A percentile compares a stretch with the other conserved stretches of the same genome.
Conservation (phyloP, 495 filamentous ascomycete genomes). For the Aspergillus coremiiformis region DNA sequence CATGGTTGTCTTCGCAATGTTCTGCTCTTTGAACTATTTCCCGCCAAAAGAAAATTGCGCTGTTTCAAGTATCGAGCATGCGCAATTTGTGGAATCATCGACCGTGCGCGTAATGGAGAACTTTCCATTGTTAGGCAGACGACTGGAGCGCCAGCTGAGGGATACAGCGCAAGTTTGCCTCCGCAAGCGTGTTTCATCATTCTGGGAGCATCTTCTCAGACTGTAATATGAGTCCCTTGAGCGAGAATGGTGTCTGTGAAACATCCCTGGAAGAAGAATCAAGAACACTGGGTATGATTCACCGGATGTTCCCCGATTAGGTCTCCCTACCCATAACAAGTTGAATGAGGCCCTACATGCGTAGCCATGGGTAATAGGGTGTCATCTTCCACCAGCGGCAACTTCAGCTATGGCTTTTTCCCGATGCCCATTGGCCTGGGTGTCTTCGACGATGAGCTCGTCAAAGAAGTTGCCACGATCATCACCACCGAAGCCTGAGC, state of each 20-base stretch:
- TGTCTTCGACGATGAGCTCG: slow-evolving; percentile 48
- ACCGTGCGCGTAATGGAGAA: too few species aligned
- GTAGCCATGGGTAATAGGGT: slow-evolving; percentile 43
- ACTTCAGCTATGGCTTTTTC: slow-evolving; percentile 48
- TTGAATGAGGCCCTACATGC: slow-evolving; percentile 44
- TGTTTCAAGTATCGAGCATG: too few species aligned
- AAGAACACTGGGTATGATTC: slow-evolving; percentile 41
- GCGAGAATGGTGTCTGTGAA: slow-evolving; percentile 28
- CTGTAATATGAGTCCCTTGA: slow-evolving; percentile 6
- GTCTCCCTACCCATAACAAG: slow-evolving; percentile 44
- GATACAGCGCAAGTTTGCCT: too few species aligned
- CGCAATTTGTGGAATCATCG: too few species aligned
- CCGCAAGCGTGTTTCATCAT: too few species aligned
- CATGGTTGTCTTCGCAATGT: neutral
- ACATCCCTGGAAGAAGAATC: slow-evolving; percentile 39
- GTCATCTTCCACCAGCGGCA: slow-evolving; percentile 34
- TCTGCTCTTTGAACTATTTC: neutral
- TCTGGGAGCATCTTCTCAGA: slow-evolving; percentile 1
- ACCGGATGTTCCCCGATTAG: slow-evolving; percentile 44
- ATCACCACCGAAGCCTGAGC: slow-evolving; percentile 52
- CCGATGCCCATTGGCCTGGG: slow-evolving; percentile 48
- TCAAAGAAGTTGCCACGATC: slow-evolving; percentile 41
- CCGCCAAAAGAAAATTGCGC: too few species aligned
- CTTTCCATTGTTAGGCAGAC: too few species aligned
- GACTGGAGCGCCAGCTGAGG: too few species aligned